Evolutionary conservation across 257 asterid species (phyloP).

Genomic region (Solanum medicagineum): DNA sequence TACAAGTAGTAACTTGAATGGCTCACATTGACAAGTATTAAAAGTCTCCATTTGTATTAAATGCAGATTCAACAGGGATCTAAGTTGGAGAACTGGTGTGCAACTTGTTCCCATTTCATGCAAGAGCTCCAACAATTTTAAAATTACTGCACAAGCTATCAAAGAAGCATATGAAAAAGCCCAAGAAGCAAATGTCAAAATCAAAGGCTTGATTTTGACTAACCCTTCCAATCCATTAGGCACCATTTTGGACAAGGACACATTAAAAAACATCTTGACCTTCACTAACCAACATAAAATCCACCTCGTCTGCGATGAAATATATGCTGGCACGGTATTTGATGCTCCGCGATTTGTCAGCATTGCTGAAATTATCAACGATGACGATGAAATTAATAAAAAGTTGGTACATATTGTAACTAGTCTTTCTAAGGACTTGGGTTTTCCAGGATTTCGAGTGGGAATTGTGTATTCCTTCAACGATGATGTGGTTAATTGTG

Average conservation of each 20-base stretch:
- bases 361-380: constrained; percentile 36
- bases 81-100: constrained; percentile 74
- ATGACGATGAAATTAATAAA: constrained; percentile 13
- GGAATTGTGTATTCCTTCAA: constrained; percentile 73
- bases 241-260: constrained; percentile 30
- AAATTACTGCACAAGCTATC: constrained; percentile 41
- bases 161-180: constrained; percentile 50
- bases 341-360: constrained; percentile 22
- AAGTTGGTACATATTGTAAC: constrained; percentile 45
- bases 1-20: too few species aligned
- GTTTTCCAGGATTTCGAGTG: constrained; percentile 72
- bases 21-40: not conserved
- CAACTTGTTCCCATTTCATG: constrained; percentile 44
- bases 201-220: constrained; percentile 57
- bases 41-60: not conserved
- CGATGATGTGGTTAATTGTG: constrained; percentile 31
- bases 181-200: constrained; percentile 23
- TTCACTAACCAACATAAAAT: constrained; percentile 40
- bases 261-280: constrained; percentile 14
- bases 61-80: constrained; percentile 64
- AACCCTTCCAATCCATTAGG: constrained; percentile 84
- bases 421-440: constrained; percentile 72
- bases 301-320: constrained; percentile 79
- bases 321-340: constrained; percentile 52
- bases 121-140: constrained; percentile 41